phyloP scores from a whole-genome alignment of 306 rosid genomes.

The Heteromeles arbutifolia region DNA sequence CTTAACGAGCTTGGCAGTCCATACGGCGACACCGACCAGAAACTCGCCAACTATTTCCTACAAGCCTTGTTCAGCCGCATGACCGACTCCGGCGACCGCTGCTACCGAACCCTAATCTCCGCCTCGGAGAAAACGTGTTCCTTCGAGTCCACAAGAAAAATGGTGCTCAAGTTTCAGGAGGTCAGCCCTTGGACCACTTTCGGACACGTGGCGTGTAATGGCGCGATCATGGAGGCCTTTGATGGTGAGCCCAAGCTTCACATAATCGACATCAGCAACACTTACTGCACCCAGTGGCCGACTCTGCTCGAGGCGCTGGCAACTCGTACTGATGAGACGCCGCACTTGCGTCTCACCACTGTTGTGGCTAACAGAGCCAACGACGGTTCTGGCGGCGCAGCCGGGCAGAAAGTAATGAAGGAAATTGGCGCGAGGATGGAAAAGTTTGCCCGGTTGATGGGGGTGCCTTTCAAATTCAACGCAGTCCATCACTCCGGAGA shows the following conservation, averaged over 20 bases:
- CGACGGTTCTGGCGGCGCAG: not conserved
- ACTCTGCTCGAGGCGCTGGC: slow-evolving; percentile 84
- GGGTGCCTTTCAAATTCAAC: slow-evolving; percentile 83
- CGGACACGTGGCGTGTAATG: slow-evolving; percentile 91
- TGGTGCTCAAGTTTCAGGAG: slow-evolving; percentile 74
- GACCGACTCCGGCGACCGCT: slow-evolving; percentile 68
- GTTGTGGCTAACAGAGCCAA: slow-evolving; percentile 36
- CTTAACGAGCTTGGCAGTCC: slow-evolving; percentile 85
- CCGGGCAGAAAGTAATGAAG: slow-evolving; percentile 59
- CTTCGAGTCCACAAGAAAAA: slow-evolving; percentile 72
- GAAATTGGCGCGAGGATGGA: slow-evolving; percentile 82
- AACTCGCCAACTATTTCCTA: slow-evolving; percentile 68
- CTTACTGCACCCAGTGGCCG: slow-evolving; percentile 97
- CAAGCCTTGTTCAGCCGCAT: slow-evolving; percentile 76
- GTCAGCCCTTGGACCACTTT: slow-evolving; percentile 92
- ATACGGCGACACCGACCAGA: slow-evolving; percentile 79
- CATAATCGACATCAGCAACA: slow-evolving; percentile 73
- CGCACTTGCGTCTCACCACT: slow-evolving; percentile 62
- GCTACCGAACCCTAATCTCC: slow-evolving; percentile 47
- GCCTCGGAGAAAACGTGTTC: slow-evolving; percentile 72
- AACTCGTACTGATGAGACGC: slow-evolving; percentile 70
- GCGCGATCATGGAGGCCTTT: slow-evolving; percentile 79
- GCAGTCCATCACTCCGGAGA: slow-evolving; percentile 63
- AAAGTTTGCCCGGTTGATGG: slow-evolving; percentile 88
- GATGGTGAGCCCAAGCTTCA: slow-evolving; percentile 74